These are phyloP conservation scores for Geoglossum cookeanum DNA, from an alignment of 2,329 filamentous ascomycete species.

Conservation along the genomic window DNA sequence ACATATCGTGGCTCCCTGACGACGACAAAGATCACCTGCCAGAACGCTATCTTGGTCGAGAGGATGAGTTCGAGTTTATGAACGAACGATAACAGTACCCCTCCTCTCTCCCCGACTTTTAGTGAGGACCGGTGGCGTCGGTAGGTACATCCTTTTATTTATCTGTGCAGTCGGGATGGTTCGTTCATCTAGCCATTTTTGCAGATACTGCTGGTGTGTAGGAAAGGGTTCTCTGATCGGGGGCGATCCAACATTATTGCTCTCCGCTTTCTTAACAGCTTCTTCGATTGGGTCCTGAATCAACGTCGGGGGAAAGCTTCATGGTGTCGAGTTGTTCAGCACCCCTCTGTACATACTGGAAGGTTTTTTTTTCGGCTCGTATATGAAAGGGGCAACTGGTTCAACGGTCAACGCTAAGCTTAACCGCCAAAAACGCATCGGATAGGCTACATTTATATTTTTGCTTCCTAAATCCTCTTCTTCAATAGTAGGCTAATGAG, in stretches of 20 bases:
- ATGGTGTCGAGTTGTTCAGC: too few species aligned
- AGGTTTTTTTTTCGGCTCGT: too few species aligned
- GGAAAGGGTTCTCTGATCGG: too few species aligned
- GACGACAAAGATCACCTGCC: neutral
- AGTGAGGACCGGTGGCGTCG: too few species aligned
- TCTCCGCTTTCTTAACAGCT: neutral
- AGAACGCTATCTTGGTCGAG: too few species aligned
- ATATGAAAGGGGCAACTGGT: neutral
- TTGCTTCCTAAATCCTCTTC: neutral
- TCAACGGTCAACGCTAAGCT: neutral
- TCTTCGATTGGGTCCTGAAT: neutral
- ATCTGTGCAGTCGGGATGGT: too few species aligned
- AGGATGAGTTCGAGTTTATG: constrained; percentile 10
- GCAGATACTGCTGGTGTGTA: too few species aligned
- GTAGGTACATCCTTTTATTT: neutral
- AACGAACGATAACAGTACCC: neutral
- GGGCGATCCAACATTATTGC: neutral
- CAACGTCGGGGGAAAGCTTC: neutral
- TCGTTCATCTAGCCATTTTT: too few species aligned
- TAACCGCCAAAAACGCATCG: neutral
- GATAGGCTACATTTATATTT: neutral
- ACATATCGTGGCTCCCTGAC: neutral
- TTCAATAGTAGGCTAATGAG: neutral
- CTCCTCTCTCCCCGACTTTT: too few species aligned
- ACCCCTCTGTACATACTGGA: too few species aligned